Evolutionary conservation across 2,329 filamentous ascomycete genomes (phyloP), one percentile per base, ranked within the genome.

Genomic region (Iodosphaeria phyllophila): DNA sequence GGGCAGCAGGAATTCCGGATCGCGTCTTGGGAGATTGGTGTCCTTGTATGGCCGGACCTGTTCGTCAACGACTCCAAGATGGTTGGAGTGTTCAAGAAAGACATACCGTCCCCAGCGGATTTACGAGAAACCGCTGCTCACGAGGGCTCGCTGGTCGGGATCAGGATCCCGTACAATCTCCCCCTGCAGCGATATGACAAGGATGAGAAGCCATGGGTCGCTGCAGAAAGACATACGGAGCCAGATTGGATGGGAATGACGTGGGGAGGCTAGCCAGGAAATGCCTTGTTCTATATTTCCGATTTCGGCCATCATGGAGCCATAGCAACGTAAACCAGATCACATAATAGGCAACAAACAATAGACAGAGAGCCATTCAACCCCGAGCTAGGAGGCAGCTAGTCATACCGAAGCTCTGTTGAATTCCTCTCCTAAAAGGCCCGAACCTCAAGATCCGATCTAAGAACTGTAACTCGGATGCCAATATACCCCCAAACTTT

Each of bases 101-200:
- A 89, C 44, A 41, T 34, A 13, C 68, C 72, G 6, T 18, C 29
- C 10, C n/a, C 15, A 2, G 22, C 6, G 6, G 14, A 16, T 5
- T 11, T 15, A 8, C 15, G 13, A 8, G 26, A 6, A 7, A 20
- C 8, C 3, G 36, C 38, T 16, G 32, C 30, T 3, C 26, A 29
- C 18, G 23, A 38, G 8, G 38, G 36, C 6, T 40, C 51, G 0
- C 34, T 71, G 0, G 59, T 92, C 4, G 78, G 76, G 0, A 52
- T 86, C 15, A 62, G 82, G 10, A 72, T 92, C 50, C 79, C 83
- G n/a, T 92, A 92, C 46, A 72, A 72, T 46, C 48, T 84, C 5
- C 83, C 83, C 0, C 45, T 92, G 15, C 65, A 66, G 24, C 53
- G 54, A 5, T 92, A 92, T 39, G 52, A 43, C 0, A 33, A 47